Conservation (phyloP, 805 yeast genomes). For the Lachancea cidri region DNA sequence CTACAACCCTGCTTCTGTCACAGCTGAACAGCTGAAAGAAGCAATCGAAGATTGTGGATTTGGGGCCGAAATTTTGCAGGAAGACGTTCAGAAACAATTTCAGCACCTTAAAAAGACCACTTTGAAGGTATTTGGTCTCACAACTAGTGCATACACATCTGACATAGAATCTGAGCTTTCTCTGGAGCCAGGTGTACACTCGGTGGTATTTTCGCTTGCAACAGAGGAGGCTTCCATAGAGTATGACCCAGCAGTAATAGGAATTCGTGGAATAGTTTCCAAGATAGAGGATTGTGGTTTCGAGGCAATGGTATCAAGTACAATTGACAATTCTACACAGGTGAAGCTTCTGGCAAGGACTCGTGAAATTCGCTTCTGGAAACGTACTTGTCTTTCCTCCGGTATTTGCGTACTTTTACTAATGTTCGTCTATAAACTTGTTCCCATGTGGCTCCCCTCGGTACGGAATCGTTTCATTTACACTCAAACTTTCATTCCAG, state of each 20-base stretch:
- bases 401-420: conserved; percentile 61
- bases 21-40: conserved; percentile 38
- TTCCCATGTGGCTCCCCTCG: conserved; percentile 37
- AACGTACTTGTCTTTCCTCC: conserved; percentile 46
- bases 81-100: conserved; percentile 5
- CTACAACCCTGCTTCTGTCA: conserved; percentile 37
- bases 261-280: conserved; percentile 59
- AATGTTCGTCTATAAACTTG: conserved; percentile 42
- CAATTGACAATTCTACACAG: conserved; percentile 61
- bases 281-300: conserved; percentile 49
- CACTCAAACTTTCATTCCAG: conserved; percentile 16
- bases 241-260: conserved; percentile 48
- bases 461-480: conserved; percentile 33
- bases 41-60: conserved; percentile 76
- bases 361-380: conserved; percentile 74
- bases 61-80: conserved; percentile 38
- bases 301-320: conserved; percentile 43
- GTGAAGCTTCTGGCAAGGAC: conserved; percentile 59
- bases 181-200: conserved; percentile 42
- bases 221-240: conserved; percentile 49
- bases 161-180: conserved; percentile 46
- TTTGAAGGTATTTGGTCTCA: conserved; percentile 53
- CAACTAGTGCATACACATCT: conserved; percentile 50
- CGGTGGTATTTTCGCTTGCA: conserved; percentile 46
- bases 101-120: conserved; percentile 10